Evolutionary conservation across 1,139 yeast species (phyloP), one percentile per base, ranked within the genome.

Genomic region (Nadsonia starkeyi-henricii): DNA sequence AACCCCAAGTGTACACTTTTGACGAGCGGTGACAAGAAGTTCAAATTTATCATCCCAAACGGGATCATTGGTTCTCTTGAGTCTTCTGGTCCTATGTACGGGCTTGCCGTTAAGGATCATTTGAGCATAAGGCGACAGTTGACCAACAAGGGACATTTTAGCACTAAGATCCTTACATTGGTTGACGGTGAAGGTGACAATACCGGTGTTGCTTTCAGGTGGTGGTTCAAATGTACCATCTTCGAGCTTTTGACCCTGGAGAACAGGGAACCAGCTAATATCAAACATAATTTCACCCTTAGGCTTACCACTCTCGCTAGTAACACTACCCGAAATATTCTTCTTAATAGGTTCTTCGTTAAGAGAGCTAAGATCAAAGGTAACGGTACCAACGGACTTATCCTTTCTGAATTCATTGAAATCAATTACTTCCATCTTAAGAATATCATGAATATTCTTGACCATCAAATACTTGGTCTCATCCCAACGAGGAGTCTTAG

Each of bases 171-270:
- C 77, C 54, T 76, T 76, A 45, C 88, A 93, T 57, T 80, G 81
- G 56, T 82, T 81, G 50, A 91, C 70, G 23, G 77, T 76, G 49
- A 91, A 64, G 59, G 81, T 75, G 23, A 83, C 79, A 58, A 91
- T 81, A 72, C 98, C 98, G 19, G 96, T 85, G 65, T 86, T 88
- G 63, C 86, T 77, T 57, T 86, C 96, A 47, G 95, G 96, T 45
- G 95, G 88, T 45, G 95, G 89, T 55, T 78, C 81, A 47, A 75
- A 71, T 12, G 93, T 83, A 49, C 96, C 97, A 65, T 86, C 95
- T 2, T 85, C 88, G 57, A 81, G 75, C 55, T 73, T 74, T 50
- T 77, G 74, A 37, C 94, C 81, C 62, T 82, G 85, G 54, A 88
- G 68, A 19, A 91, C 81, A 47, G 94, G 94, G 73, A 80, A 79